Percentiles rank a stretch among this genome's conserved stretches.
phyloP scores from a whole-genome alignment of 1,284 basidiomycete species.

The Takashimella koratensis region DNA sequence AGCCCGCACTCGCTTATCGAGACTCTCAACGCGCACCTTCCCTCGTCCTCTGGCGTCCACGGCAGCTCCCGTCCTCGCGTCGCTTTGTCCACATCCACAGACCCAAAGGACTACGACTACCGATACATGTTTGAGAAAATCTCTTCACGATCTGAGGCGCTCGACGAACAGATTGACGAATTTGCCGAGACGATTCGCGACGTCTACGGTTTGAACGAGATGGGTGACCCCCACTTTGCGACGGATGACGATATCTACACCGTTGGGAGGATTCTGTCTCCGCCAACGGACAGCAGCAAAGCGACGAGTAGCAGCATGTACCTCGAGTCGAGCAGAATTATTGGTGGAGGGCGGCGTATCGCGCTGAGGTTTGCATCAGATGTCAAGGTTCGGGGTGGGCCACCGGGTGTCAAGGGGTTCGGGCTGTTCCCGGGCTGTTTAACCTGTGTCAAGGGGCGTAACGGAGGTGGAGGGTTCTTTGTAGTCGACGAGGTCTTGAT shows the following conservation, averaged over 20 bases:
- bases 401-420: conserved; percentile 61
- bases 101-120: conserved; percentile 50
- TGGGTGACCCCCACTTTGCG: conserved; percentile 70
- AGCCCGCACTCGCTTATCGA: conserved; percentile 42
- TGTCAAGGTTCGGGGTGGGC: conserved; percentile 64
- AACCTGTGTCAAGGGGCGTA: conserved; percentile 80
- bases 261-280: conserved; percentile 75
- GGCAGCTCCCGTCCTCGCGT: conserved; percentile 26
- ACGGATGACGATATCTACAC: conserved; percentile 73
- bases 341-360: conserved; percentile 68
- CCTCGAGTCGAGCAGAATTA: conserved; percentile 75
- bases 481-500: conserved; percentile 76
- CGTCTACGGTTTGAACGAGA: conserved; percentile 64
- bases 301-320: conserved; percentile 68
- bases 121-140: conserved; percentile 92
- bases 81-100: conserved; percentile 21
- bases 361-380: conserved; percentile 62
- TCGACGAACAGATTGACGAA: conserved; percentile 82
- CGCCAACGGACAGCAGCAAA: conserved; percentile 60
- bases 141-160: conserved; percentile 69
- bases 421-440: conserved; percentile 88
- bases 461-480: conserved; percentile 85
- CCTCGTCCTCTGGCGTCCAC: conserved; percentile 10
- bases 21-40: conserved; percentile 46
- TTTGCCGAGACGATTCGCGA: conserved; percentile 67